A percentile compares a stretch with the other conserved stretches of the same genome.
Conservation (phyloP, 75 land plant genomes). For the Cryptomeria japonica region DNA sequence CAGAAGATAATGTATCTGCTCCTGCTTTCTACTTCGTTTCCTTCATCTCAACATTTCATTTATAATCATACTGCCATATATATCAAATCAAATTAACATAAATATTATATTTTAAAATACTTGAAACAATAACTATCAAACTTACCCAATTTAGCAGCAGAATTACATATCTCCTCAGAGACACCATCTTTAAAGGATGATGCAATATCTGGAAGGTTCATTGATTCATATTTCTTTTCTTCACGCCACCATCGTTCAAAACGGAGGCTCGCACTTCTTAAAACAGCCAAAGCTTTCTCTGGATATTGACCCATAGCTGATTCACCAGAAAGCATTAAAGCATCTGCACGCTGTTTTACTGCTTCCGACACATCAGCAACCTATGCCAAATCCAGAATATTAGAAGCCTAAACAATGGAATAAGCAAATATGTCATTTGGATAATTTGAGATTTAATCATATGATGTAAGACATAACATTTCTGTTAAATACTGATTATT, state of each 20-base stretch:
- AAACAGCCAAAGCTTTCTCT: slow-evolving; percentile 81
- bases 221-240: slow-evolving; percentile 59
- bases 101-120: neutral
- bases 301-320: slow-evolving; percentile 97
- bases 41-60: neutral
- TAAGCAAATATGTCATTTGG: neutral
- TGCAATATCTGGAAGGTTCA: slow-evolving; percentile 59
- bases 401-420: slow-evolving; percentile 15
- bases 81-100: neutral
- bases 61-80: neutral
- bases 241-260: slow-evolving; percentile 95
- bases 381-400: slow-evolving; percentile 12
- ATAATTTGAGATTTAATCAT: neutral
- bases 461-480: neutral
- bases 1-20: slow-evolving; percentile 4
- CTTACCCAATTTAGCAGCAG: slow-evolving; percentile 97
- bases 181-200: slow-evolving; percentile 61
- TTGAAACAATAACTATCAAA: neutral
- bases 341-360: slow-evolving; percentile 89
- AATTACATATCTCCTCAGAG: slow-evolving; percentile 88
- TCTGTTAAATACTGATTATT: neutral
- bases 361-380: slow-evolving; percentile 98
- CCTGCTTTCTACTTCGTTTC: neutral
- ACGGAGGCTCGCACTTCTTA: slow-evolving; percentile 78
- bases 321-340: slow-evolving; percentile 95